Conservation (phyloP, 2,329 filamentous ascomycete genomes). For the Dothideomycetes sp. region DNA sequence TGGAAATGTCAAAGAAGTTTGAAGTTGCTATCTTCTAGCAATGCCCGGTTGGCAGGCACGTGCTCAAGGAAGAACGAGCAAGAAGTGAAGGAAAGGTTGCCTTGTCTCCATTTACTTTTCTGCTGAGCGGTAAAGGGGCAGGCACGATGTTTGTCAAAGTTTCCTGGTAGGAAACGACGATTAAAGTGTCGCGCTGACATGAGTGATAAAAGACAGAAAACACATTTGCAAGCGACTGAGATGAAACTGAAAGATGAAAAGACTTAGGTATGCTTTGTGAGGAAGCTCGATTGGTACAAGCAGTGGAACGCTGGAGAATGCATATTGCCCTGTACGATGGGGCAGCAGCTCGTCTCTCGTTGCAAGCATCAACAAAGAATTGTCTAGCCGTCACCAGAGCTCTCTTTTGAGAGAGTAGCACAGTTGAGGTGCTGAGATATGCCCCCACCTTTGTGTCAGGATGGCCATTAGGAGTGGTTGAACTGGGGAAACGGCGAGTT, state of each 20-base stretch:
- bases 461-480: not conserved
- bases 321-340: conserved; percentile 5
- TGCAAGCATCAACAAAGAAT: too few species aligned
- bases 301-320: conserved; percentile 4
- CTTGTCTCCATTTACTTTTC: not conserved
- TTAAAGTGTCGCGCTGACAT: conserved; percentile 1
- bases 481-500: not conserved
- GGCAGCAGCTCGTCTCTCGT: not conserved
- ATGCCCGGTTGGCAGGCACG: not conserved
- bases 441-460: conserved; percentile 10
- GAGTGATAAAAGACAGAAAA: not conserved
- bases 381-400: not conserved
- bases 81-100: not conserved
- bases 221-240: conserved; percentile 3
- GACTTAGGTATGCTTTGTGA: conserved; percentile 1
- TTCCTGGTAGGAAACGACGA: not conserved
- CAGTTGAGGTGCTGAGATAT: conserved; percentile 9
- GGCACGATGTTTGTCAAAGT: not conserved
- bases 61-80: not conserved
- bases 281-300: conserved; percentile 1
- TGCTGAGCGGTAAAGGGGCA: not conserved
- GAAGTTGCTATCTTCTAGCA: too few species aligned
- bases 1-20: too few species aligned
- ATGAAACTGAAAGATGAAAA: conserved; percentile 6
- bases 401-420: conserved; percentile 2